Percentiles rank a stretch among this genome's conserved stretches.
Evolutionary conservation across 1,139 yeast genomes (phyloP).

Genomic region (Kodamaea fungicola): DNA sequence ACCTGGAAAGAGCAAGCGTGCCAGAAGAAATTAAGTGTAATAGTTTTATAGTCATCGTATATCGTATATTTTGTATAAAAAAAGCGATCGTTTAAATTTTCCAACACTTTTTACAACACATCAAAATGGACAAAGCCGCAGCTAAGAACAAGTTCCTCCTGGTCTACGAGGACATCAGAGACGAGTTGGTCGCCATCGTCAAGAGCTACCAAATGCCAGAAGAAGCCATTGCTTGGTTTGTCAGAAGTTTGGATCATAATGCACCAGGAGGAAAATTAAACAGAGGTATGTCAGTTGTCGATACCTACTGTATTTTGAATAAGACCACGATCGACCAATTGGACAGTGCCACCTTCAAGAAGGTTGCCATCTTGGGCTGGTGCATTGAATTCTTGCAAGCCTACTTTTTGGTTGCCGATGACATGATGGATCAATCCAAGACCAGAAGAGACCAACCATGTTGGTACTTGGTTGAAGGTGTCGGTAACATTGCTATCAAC

Average conservation of each 20-base stretch:
- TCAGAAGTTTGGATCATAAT: conserved; percentile 71
- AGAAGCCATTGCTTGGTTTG: conserved; percentile 88
- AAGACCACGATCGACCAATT: conserved; percentile 58
- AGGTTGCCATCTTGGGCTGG: conserved; percentile 94
- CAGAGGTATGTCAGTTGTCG: conserved; percentile 93
- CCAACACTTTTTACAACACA: conserved; percentile 1
- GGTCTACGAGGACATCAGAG: conserved; percentile 73
- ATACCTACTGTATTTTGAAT: conserved; percentile 81
- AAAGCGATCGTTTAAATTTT: background rate
- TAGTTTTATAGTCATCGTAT: background rate
- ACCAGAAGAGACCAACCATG: conserved; percentile 99
- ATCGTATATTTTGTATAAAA: background rate
- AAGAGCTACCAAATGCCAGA: conserved; percentile 74
- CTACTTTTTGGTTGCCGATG: conserved; percentile 95
- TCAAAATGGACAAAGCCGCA: conserved; percentile 28
- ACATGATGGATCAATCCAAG: conserved; percentile 96
- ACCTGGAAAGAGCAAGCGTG: conserved; percentile 73
- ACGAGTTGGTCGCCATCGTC: conserved; percentile 64
- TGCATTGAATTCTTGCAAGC: conserved; percentile 93
- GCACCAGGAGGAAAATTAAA: conserved; percentile 96
- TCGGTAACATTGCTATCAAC: conserved; percentile 91
- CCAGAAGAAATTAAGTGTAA: conserved; percentile 16
- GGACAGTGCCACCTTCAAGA: conserved; percentile 65
- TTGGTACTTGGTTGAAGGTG: conserved; percentile 84
- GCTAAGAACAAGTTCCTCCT: conserved; percentile 63